Evolutionary conservation across 2,329 filamentous ascomycete species (phyloP).

Genomic region (Xylariaceae sp.): DNA sequence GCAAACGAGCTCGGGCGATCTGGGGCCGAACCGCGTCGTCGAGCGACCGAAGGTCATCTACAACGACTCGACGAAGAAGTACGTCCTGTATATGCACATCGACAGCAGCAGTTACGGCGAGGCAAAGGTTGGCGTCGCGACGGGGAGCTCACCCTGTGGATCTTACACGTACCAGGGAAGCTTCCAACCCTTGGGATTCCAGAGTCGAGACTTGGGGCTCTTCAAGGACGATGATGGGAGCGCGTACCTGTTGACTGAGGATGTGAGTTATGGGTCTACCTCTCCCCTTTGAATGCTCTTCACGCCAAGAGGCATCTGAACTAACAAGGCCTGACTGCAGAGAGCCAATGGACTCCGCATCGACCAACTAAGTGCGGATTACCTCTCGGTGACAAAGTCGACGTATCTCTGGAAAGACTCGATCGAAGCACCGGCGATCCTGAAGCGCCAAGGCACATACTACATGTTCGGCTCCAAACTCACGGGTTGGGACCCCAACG

Average conservation of each 20-base stretch:
- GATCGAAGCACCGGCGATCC: conserved; percentile 67
- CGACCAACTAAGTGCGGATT: conserved; percentile 62
- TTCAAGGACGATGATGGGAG: conserved; percentile 48
- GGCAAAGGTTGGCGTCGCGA: conserved; percentile 70
- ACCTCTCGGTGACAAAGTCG: conserved; percentile 56
- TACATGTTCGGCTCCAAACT: conserved; percentile 69
- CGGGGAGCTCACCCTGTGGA: conserved; percentile 64
- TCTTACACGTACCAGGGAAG: conserved; percentile 53
- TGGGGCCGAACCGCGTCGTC: conserved; percentile 67
- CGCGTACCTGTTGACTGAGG: conserved; percentile 36
- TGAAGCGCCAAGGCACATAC: conserved; percentile 66
- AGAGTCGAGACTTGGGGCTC: conserved; percentile 65
- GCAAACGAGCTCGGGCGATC: conserved; percentile 58
- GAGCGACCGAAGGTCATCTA: conserved; percentile 74
- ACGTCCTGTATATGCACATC: conserved; percentile 75
- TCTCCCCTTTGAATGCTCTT: neutral
- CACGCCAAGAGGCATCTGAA: neutral
- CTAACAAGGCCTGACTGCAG: conserved; percentile 46
- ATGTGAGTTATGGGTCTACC: conserved; percentile 26
- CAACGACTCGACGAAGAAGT: conserved; percentile 66
- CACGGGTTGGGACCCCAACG: conserved; percentile 66
- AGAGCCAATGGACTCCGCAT: conserved; percentile 65
- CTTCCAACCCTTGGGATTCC: conserved; percentile 54
- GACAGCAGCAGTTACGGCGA: conserved; percentile 64
- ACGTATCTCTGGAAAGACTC: conserved; percentile 60